phyloP scores from a whole-genome alignment of 73 alveolate species.

The Loxodes magnus region DNA sequence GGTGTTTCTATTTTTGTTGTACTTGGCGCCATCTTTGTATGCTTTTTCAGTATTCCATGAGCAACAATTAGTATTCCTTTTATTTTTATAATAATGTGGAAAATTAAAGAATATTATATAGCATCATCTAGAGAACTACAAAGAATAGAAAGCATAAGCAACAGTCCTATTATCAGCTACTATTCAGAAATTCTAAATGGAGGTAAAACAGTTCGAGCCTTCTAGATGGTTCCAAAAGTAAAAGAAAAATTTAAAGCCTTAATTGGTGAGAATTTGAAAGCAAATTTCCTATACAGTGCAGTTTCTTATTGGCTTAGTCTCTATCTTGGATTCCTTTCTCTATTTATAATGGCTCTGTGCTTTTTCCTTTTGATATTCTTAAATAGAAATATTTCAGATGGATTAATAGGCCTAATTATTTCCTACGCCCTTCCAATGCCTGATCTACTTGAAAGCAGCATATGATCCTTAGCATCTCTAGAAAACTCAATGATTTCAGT shows the following conservation, averaged over 20 bases:
- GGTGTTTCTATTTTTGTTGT: slow-evolving; percentile 3
- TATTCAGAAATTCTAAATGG: slow-evolving; percentile 76
- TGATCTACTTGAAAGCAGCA: background rate
- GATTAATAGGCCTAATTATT: background rate
- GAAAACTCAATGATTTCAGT: slow-evolving; percentile 10
- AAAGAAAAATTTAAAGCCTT: slow-evolving; percentile 18
- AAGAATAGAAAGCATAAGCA: slow-evolving; percentile 70
- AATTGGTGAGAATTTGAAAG: slow-evolving; percentile 25
- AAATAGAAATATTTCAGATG: background rate
- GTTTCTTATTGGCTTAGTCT: slow-evolving; percentile 1
- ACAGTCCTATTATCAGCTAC: slow-evolving; percentile 70
- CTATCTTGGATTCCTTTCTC: background rate
- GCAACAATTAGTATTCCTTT: background rate
- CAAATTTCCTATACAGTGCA: background rate
- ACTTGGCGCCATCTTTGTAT: slow-evolving; percentile 2
- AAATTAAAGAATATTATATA: slow-evolving; percentile 5
- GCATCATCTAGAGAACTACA: slow-evolving; percentile 62
- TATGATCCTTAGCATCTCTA: background rate
- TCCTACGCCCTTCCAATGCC: slow-evolving; percentile 6
- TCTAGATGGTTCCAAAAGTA: slow-evolving; percentile 28
- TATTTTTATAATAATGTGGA: background rate
- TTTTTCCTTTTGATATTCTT: background rate
- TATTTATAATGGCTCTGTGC: background rate
- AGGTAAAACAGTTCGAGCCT: slow-evolving; percentile 70
- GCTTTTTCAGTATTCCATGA: slow-evolving; percentile 10